phyloP scores from a whole-genome alignment of 352 stramenopile genomes.

The Globisporangium polare region DNA sequence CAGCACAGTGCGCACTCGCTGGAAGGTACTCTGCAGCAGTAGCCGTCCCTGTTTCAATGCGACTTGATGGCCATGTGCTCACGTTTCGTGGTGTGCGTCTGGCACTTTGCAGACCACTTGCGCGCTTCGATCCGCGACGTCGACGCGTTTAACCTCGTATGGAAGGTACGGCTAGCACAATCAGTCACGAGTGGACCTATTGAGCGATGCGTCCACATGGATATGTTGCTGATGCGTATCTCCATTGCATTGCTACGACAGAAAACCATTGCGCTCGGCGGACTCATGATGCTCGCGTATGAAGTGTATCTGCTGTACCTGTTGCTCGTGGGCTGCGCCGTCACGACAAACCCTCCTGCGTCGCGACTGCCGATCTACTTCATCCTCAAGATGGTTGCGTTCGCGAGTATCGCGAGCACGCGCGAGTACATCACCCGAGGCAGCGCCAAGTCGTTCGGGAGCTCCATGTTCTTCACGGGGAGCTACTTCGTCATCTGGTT shows the following conservation, averaged over 20 bases:
- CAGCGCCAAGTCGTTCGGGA: conserved; percentile 12
- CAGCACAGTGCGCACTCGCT: conserved; percentile 29
- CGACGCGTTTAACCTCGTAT: conserved; percentile 41
- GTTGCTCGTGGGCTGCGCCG: conserved; percentile 15
- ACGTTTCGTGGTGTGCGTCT: background rate
- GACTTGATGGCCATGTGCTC: background rate
- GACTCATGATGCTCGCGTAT: conserved; percentile 36
- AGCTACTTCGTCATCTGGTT: conserved; percentile 40
- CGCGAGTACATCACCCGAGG: conserved; percentile 33
- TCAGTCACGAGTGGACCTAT: background rate
- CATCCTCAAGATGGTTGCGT: conserved; percentile 35
- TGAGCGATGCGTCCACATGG: background rate
- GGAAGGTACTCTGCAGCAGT: conserved; percentile 16
- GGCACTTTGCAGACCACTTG: conserved; percentile 32
- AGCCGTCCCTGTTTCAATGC: background rate
- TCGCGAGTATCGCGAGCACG: conserved; percentile 32
- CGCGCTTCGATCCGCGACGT: conserved; percentile 38
- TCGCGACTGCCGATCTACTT: conserved; percentile 24
- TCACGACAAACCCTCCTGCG: background rate
- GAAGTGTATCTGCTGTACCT: conserved; percentile 35
- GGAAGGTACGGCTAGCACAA: conserved; percentile 23
- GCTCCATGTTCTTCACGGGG: conserved; percentile 32
- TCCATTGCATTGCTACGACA: conserved; percentile 1
- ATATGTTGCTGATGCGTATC: background rate
- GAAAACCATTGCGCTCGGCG: conserved; percentile 34